Percentiles rank a stretch among this genome's conserved stretches.
These are phyloP conservation scores for Myotisia sp. DNA, from an alignment of 2,329 filamentous ascomycete species.

Conservation along the genomic window DNA sequence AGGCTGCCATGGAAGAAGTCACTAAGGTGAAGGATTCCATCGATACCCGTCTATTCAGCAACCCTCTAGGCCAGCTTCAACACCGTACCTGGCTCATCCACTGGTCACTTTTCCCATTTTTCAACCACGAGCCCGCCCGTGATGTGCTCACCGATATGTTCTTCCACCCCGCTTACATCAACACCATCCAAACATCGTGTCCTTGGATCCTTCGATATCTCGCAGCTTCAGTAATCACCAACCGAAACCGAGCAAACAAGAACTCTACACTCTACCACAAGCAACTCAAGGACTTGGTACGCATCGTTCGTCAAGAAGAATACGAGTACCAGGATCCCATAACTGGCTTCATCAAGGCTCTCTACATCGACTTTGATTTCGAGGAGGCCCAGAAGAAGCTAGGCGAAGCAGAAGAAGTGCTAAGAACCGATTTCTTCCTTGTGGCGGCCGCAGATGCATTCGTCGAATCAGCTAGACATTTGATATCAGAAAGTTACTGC, in stretches of 20 bases:
- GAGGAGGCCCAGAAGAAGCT: conserved; percentile 90
- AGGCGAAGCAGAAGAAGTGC: conserved; percentile 72
- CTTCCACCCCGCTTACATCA: conserved; percentile 96
- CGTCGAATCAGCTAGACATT: conserved; percentile 82
- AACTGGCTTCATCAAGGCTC: conserved; percentile 88
- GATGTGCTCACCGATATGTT: conserved; percentile 89
- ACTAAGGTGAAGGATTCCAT: conserved; percentile 83
- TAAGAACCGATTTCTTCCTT: conserved; percentile 92
- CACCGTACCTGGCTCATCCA: conserved; percentile 96
- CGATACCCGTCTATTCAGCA: conserved; percentile 89
- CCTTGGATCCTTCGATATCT: conserved; percentile 95
- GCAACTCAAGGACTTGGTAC: conserved; percentile 92
- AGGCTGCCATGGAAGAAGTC: conserved; percentile 78
- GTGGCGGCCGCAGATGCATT: conserved; percentile 71
- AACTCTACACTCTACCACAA: conserved; percentile 76
- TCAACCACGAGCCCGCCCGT: conserved; percentile 87
- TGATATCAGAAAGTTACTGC: conserved; percentile 98
- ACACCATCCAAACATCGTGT: conserved; percentile 96
- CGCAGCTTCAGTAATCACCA: conserved; percentile 85
- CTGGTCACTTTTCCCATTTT: conserved; percentile 97
- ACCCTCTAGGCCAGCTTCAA: conserved; percentile 85
- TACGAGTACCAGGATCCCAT: conserved; percentile 97
- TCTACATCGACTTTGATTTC: conserved; percentile 94
- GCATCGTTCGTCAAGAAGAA: conserved; percentile 88
- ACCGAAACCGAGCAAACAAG: conserved; percentile 68